Evolutionary conservation across 1,284 basidiomycete genomes (phyloP).

Genomic region (Austropuccinia psidii): DNA sequence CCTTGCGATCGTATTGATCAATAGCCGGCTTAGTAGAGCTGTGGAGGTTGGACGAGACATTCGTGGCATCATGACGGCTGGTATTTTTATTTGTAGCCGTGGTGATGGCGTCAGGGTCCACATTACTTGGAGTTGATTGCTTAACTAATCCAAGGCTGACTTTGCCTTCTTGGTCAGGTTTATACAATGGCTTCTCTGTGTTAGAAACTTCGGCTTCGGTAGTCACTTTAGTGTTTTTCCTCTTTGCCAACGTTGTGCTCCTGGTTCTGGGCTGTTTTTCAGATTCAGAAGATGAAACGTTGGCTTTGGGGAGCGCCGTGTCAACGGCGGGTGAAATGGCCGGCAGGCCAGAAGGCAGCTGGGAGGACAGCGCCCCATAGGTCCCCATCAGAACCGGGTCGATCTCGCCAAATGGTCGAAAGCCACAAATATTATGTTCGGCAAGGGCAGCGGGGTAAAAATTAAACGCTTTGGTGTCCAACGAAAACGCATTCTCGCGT

Average conservation of each 20-base stretch:
- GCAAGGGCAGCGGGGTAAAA: no score
- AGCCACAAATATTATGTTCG: no score
- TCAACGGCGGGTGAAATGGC: slow-evolving; percentile 6
- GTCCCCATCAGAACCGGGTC: slow-evolving; percentile 4
- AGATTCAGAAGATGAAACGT: not conserved
- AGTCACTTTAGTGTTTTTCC: not conserved
- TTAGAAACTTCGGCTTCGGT: not conserved
- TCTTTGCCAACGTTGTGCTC: not conserved
- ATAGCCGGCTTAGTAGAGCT: not conserved
- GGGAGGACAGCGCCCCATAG: not conserved
- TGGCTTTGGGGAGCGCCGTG: not conserved
- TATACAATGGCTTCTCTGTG: not conserved
- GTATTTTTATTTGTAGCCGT: not conserved
- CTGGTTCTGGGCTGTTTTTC: slow-evolving; percentile 12
- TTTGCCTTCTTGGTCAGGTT: not conserved
- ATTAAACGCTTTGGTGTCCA: no score
- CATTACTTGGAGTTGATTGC: not conserved
- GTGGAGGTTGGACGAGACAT: not conserved
- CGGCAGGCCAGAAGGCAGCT: not conserved
- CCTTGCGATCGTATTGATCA: slow-evolving; percentile 35
- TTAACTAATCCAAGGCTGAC: not conserved
- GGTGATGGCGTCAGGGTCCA: not conserved
- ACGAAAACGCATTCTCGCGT: not conserved
- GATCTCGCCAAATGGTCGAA: slow-evolving; percentile 1
- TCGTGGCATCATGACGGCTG: not conserved